These are phyloP conservation scores for Kodamaea nitidulidarum DNA, from an alignment of 805 yeast species.

Conservation along the genomic window DNA sequence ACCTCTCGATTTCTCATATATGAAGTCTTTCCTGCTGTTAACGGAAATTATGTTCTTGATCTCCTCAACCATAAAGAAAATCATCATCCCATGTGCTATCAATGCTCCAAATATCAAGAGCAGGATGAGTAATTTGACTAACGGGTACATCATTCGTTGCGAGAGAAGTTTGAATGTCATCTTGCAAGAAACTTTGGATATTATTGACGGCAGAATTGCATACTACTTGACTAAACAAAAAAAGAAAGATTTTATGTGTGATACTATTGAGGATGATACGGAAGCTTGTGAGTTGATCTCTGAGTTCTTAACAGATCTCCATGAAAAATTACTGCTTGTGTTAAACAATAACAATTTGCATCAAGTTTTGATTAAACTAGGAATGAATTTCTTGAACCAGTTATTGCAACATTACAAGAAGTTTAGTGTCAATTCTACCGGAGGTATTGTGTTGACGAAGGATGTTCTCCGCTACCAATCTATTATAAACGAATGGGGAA, in stretches of 20 bases:
- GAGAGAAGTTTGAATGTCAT: constrained; percentile 66
- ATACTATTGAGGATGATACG: constrained; percentile 56
- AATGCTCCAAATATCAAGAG: constrained; percentile 55
- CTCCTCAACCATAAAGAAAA: constrained; percentile 69
- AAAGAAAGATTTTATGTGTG: constrained; percentile 62
- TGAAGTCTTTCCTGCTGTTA: constrained; percentile 48
- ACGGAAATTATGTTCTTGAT: constrained; percentile 61
- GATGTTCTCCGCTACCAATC: constrained; percentile 77
- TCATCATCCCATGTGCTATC: constrained; percentile 69
- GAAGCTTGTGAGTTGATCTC: constrained; percentile 64
- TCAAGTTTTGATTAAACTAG: constrained; percentile 51
- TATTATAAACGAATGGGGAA: constrained; percentile 62
- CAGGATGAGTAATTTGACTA: constrained; percentile 58
- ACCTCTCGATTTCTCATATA: constrained; percentile 41
- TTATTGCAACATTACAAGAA: constrained; percentile 71
- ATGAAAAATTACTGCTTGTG: constrained; percentile 35
- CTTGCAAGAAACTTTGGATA: constrained; percentile 52
- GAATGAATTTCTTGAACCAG: constrained; percentile 52
- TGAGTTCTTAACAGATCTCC: constrained; percentile 44
- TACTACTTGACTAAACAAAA: constrained; percentile 57
- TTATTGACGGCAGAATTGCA: constrained; percentile 49
- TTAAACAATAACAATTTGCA: constrained; percentile 43
- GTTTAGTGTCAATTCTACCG: constrained; percentile 71
- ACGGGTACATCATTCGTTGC: constrained; percentile 53
- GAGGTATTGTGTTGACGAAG: constrained; percentile 77